Evolutionary conservation across 2,329 filamentous ascomycete species (phyloP), one percentile per base, ranked within the genome.

Genomic region (Ceratocystis variospora): DNA sequence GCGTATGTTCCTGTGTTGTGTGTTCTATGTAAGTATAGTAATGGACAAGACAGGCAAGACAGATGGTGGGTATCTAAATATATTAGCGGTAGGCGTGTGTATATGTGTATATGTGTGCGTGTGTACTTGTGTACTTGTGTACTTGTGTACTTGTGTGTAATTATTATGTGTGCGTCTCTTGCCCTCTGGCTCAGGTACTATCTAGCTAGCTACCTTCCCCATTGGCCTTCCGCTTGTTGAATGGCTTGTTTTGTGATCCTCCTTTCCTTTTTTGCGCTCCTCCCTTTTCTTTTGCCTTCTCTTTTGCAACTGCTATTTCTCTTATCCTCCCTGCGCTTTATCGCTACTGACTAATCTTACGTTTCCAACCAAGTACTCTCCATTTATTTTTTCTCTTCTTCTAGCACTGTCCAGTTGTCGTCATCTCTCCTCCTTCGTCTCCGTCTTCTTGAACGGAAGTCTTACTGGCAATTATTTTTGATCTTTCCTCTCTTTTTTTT

Each of bases 211-310:
- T 62, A 15, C 22, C 59, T 63, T 41, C 48, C 61, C 45, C 61
- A 45, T 50, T 63, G 25, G 37, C 15, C 48, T 57, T 41, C 48
- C 37, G 22, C 57, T 57, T 64, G n/a, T 45, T 37, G 48, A n/a
- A 55, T 31, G 53, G 10, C 53, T 31, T 37, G 33, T 59, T 59
- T 59, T 33, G 28, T n/a, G 17, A 59, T 62, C 61, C 61, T 62
- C 25, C 31, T 33, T 46, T 25, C 5, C 45, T 19, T 33, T 64
- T 41, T 10, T 41, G 8, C 37, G 37, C 37, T 41, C 37, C 37
- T 41, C 37, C 50, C n/a, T 37, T 57, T 37, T 57, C 31, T 12
- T 28, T 64, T 17, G 41, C 50, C 50, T 55, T 55, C 17, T 41
- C 17, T 50, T 44, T 55, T 19, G 22, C 17, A n/a, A 59, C 53